These are phyloP conservation scores for Hortiboletus campestris DNA, from an alignment of 768 basidiomycete genomes.

Conservation along the genomic window DNA sequence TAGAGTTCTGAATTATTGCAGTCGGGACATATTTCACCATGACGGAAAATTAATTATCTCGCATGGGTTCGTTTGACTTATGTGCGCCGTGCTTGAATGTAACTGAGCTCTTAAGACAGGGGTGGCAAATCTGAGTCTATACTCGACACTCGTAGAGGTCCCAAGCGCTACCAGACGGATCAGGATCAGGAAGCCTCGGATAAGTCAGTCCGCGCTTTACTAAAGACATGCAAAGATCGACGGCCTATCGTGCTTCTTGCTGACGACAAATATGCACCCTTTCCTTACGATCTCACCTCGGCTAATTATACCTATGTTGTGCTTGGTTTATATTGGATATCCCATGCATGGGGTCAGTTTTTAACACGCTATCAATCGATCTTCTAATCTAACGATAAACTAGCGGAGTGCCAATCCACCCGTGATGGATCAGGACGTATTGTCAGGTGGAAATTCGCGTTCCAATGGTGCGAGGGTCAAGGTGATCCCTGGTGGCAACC, in stretches of 20 bases:
- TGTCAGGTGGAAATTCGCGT: slow-evolving; percentile 80
- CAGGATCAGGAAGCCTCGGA: slow-evolving; percentile 69
- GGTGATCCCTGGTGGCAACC: slow-evolving; percentile 52
- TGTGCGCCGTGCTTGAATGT: not conserved
- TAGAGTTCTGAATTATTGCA: slow-evolving; percentile 29
- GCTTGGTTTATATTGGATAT: slow-evolving; percentile 63
- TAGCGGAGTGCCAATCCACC: slow-evolving; percentile 61
- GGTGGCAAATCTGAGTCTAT: slow-evolving; percentile 69
- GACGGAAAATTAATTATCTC: slow-evolving; percentile 74
- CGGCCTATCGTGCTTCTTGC: slow-evolving; percentile 69
- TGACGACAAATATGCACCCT: slow-evolving; percentile 70
- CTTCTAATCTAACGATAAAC: slow-evolving; percentile 13
- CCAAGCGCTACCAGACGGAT: slow-evolving; percentile 41
- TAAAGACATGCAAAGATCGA: slow-evolving; percentile 51
- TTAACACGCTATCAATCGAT: not conserved
- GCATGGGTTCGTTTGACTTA: slow-evolving; percentile 59
- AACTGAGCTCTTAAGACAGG: slow-evolving; percentile 32
- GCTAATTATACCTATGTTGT: slow-evolving; percentile 52
- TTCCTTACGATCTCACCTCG: slow-evolving; percentile 64
- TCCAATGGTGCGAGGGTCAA: slow-evolving; percentile 80
- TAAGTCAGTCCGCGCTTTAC: slow-evolving; percentile 66
- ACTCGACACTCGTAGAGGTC: slow-evolving; percentile 40
- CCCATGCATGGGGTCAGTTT: slow-evolving; percentile 49
- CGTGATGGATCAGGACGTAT: slow-evolving; percentile 49
- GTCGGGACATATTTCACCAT: slow-evolving; percentile 67